Base-by-base conservation (phyloP, 2,329 filamentous ascomycete genomes). In the Podosphaera leucotricha region DNA sequence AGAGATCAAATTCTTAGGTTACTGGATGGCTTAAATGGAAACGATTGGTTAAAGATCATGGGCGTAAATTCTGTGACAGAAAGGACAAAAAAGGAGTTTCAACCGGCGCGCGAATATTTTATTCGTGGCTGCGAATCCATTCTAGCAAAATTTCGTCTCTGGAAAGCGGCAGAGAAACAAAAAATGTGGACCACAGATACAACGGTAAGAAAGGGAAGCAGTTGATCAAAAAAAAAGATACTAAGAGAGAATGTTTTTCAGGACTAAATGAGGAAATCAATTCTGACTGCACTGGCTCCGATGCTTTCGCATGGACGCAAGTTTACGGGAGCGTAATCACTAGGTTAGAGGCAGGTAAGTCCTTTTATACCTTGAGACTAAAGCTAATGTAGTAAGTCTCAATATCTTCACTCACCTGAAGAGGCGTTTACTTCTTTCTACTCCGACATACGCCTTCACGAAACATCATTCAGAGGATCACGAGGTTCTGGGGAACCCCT, bases 11-110 rank as follows among this genome's bases (percentile, higher is more conserved):
- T 78, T 36, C 68, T 73, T 44, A 66, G 73, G 28, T 60, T 78
- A 15, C 67, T 94, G 6, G 84, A 90, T 44, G 84, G 84, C 16
- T 68, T 98, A 1, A 80, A 84, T 57, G 82, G 87, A 2, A 83
- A 81, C 46, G 90, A 95, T 60, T 98, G 90, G 90, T 66, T 94
- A 46, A 77, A 81, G 48, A 72, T 86, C 3, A 85, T 98, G 75
- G 90, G 87, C 21, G 79, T 95, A 28, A 87, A 76, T 50, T 83
- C 72, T 18, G 64, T 55, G 33, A 92, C 84, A 0, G 86, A 94
- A 55, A 75, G 75, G 19, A 82, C 83, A 55, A 87, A 83, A 61
- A 90, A 80, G 59, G 72, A 78, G 24, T 94, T 84, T 60, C 84
- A 93, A 60, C 76, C 80, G 2, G 90, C 90, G 48, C 73, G 90